Evolutionary conservation across 2,329 filamentous ascomycete genomes (phyloP).

Genomic region (Paradendryphiella salina): DNA sequence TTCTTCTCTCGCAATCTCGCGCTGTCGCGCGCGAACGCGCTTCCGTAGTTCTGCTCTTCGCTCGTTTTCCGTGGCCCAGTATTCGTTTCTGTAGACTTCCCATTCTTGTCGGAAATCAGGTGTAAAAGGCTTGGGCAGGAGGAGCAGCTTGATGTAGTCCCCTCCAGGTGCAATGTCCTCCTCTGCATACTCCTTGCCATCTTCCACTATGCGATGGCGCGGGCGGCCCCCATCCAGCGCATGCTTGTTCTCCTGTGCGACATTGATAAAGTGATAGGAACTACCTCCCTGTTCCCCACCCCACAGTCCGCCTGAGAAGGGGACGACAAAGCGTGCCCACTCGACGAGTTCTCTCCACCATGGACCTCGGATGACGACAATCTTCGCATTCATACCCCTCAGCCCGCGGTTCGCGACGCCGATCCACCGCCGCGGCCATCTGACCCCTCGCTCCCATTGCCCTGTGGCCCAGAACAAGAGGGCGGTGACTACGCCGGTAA

Average conservation of each 20-base stretch:
- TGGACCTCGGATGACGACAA: constrained; percentile 81
- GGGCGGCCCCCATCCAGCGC: constrained; percentile 29
- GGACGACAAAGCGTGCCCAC: constrained; percentile 75
- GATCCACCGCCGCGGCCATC: constrained; percentile 93
- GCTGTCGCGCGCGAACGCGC: constrained; percentile 70
- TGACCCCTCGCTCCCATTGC: constrained; percentile 92
- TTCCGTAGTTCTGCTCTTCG: constrained; percentile 72
- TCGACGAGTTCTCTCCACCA: constrained; percentile 80
- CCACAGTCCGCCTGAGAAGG: constrained; percentile 58
- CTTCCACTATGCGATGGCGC: constrained; percentile 55
- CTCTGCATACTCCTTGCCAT: constrained; percentile 67
- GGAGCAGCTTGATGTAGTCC: constrained; percentile 85
- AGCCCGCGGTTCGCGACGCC: constrained; percentile 86
- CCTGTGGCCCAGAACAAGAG: constrained; percentile 91
- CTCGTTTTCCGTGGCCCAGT: constrained; percentile 97
- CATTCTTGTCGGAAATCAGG: constrained; percentile 94
- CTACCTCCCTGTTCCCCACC: constrained; percentile 60
- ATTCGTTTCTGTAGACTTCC: constrained; percentile 91
- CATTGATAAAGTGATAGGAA: constrained; percentile 77
- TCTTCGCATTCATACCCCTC: constrained; percentile 91
- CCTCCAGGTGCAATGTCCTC: constrained; percentile 90
- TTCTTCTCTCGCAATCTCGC: constrained; percentile 67
- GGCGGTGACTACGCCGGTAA: constrained; percentile 85
- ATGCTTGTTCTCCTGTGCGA: constrained; percentile 46
- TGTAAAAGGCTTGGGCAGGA: constrained; percentile 93